These are phyloP conservation scores for Colletotrichum scovillei DNA, from an alignment of 2,329 filamentous ascomycete species.

Conservation along the genomic window DNA sequence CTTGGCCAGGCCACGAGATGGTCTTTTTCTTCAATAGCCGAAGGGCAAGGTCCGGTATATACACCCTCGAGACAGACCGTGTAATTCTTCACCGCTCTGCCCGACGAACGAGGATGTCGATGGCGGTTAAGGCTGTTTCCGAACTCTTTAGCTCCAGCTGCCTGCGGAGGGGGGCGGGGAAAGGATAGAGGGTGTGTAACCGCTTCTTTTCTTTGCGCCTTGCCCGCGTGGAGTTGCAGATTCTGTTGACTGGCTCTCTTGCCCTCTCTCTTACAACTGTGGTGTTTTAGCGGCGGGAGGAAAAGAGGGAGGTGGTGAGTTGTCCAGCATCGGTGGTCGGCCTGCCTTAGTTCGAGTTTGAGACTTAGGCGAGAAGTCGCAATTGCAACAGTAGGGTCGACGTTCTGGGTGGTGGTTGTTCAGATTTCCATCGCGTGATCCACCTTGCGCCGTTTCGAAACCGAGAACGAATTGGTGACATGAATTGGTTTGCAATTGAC, in stretches of 20 bases:
- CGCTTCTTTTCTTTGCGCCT: not conserved
- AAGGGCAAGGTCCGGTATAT: not conserved
- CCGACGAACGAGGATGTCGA: not conserved
- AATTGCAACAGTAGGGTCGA: not conserved
- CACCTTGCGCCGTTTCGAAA: not conserved
- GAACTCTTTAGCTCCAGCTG: slow-evolving; percentile 4
- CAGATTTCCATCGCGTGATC: not conserved
- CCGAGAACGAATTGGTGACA: not conserved
- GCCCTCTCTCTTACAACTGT: not conserved
- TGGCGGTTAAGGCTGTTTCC: slow-evolving; percentile 10
- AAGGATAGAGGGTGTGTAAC: not conserved
- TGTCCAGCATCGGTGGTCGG: not conserved
- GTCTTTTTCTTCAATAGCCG: not conserved
- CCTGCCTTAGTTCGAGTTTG: not conserved
- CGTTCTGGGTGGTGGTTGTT: not conserved
- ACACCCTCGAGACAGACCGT: not conserved
- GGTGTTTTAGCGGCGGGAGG: not conserved
- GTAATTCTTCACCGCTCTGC: slow-evolving; percentile 18
- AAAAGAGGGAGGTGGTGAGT: not conserved
- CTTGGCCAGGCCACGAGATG: not conserved
- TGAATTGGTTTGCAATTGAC: not conserved
- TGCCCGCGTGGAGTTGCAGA: not conserved
- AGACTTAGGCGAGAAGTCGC: not conserved
- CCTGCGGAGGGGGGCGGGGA: not conserved
- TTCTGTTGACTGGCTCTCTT: not conserved